Evolutionary conservation across 2,329 filamentous ascomycete genomes (phyloP).

Genomic region (Didymella segeticola): DNA sequence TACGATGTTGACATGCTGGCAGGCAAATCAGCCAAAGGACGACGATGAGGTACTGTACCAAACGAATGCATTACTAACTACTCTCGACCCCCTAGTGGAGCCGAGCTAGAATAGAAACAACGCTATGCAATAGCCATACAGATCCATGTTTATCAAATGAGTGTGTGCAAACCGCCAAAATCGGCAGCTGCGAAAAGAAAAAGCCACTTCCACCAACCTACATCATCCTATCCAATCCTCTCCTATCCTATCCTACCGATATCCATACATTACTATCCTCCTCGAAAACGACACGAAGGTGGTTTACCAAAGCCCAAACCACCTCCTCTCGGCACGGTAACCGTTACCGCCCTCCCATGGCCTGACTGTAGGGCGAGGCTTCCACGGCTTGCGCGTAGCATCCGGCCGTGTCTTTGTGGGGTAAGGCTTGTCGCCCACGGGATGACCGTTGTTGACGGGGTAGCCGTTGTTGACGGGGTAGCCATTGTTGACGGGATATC

Average conservation of each 20-base stretch:
- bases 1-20: neutral
- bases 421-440: neutral
- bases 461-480: neutral
- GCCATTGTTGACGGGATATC: neutral
- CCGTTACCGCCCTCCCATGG: conserved; percentile 11
- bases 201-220: no score
- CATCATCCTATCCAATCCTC: no score
- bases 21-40: neutral
- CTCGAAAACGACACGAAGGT: neutral
- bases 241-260: neutral
- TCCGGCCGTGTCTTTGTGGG: neutral
- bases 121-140: neutral
- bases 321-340: neutral
- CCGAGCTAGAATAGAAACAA: neutral
- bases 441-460: neutral
- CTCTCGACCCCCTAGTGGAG: neutral
- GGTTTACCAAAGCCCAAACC: conserved; percentile 10
- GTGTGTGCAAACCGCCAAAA: conserved; percentile 1
- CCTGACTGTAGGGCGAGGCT: conserved; percentile 1
- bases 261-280: conserved; percentile 5
- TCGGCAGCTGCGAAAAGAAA: neutral
- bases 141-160: conserved; percentile 13
- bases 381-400: conserved; percentile 7
- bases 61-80: conserved; percentile 5
- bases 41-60: neutral